Percentiles rank a stretch among this genome's conserved stretches.
Conservation (phyloP, 768 basidiomycete genomes). For the Lentinula edodes region DNA sequence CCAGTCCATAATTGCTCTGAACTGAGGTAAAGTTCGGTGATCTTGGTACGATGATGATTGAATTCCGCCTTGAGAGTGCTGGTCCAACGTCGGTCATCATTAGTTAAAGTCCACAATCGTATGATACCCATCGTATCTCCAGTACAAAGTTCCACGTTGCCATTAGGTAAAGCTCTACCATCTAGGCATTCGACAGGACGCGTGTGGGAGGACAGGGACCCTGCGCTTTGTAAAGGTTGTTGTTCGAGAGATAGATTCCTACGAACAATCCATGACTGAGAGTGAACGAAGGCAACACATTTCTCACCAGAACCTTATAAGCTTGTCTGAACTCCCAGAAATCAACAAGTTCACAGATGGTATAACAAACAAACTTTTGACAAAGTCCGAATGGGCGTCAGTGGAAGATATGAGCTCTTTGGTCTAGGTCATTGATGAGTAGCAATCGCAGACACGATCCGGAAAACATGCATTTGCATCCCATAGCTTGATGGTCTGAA, state of each 20-base stretch:
- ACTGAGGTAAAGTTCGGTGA: conserved; percentile 67
- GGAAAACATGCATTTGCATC: conserved; percentile 55
- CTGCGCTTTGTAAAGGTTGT: conserved; percentile 44
- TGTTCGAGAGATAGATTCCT: conserved; percentile 53
- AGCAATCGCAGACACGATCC: conserved; percentile 3
- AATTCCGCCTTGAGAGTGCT: conserved; percentile 50
- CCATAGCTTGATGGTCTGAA: conserved; percentile 85
- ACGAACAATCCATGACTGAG: conserved; percentile 2
- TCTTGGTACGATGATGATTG: conserved; percentile 72
- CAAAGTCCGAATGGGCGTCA: conserved; percentile 81
- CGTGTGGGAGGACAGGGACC: conserved; percentile 78
- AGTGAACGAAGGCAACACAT: conserved; percentile 4
- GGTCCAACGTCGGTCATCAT: conserved; percentile 45
- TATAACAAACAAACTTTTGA: conserved; percentile 78
- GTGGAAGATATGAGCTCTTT: conserved; percentile 67
- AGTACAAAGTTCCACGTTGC: conserved; percentile 58
- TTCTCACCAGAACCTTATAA: conserved; percentile 76
- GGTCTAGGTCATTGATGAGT: conserved; percentile 40
- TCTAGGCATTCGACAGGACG: conserved; percentile 82
- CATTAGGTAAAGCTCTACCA: conserved; percentile 42
- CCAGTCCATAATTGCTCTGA: conserved; percentile 88
- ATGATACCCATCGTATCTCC: conserved; percentile 92
- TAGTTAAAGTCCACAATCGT: conserved; percentile 69
- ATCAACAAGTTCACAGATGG: conserved; percentile 62
- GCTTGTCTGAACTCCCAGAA: conserved; percentile 89